These are phyloP conservation scores for Biscogniauxia sp. DNA, from an alignment of 2,329 filamentous ascomycete genomes.

Conservation along the genomic window DNA sequence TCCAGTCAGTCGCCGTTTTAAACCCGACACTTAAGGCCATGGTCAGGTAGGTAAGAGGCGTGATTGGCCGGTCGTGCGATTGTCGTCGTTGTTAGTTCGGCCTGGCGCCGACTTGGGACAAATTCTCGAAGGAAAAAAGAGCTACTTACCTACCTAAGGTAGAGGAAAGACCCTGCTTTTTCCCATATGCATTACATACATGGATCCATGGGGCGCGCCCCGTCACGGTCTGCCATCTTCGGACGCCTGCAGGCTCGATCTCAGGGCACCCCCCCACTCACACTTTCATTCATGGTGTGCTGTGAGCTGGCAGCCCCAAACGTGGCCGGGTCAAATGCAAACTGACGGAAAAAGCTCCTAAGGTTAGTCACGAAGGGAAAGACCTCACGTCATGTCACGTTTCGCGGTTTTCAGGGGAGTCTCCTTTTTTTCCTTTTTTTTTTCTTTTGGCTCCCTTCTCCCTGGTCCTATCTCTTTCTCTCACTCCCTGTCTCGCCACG, in stretches of 20 bases:
- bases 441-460: no score
- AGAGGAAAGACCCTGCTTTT: not conserved
- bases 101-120: not conserved
- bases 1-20: not conserved
- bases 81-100: not conserved
- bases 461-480: no score
- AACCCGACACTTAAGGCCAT: not conserved
- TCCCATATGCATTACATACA: not conserved
- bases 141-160: not conserved
- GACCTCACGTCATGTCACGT: conserved; percentile 4
- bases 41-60: not conserved
- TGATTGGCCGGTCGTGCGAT: not conserved
- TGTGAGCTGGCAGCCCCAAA: not conserved
- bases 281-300: not conserved
- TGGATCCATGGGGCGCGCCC: not conserved
- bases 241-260: not conserved
- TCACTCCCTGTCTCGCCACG: no score
- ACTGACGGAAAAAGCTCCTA: not conserved
- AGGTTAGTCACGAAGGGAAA: no score
- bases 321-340: not conserved
- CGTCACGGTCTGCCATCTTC: not conserved
- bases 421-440: no score
- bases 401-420: not conserved
- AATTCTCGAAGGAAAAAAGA: not conserved
- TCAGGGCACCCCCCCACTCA: not conserved